Percentiles rank a stretch among this genome's conserved stretches.
phyloP scores from a whole-genome alignment of 208 protist genomes.

The Trypanosoma melophagium region DNA sequence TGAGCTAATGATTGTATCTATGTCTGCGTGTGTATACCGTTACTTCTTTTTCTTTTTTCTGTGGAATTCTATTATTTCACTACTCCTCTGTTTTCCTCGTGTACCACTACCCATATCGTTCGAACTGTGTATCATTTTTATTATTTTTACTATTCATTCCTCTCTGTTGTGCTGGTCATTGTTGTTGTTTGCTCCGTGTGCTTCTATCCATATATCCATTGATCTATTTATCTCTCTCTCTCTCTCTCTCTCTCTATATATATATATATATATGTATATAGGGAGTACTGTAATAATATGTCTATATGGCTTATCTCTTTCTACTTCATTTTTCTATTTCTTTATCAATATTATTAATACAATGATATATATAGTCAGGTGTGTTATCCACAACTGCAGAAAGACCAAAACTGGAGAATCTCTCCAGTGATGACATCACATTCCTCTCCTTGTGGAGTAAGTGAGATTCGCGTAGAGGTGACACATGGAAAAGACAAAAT shows the following conservation, averaged over 20 bases:
- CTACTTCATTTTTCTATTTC: constrained; percentile 1
- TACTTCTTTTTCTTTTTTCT: not conserved
- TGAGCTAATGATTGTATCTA: too few species aligned
- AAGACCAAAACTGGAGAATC: too few species aligned
- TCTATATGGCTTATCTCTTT: not conserved
- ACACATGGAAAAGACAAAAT: constrained; percentile 16
- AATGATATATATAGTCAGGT: not conserved
- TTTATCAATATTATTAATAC: not conserved
- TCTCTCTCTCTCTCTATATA: too few species aligned
- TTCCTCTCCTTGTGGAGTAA: not conserved
- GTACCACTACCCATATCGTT: not conserved
- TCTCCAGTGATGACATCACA: too few species aligned
- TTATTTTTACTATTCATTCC: not conserved
- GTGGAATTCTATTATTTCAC: not conserved
- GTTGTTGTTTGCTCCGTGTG: too few species aligned
- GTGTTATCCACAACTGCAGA: too few species aligned
- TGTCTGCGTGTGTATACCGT: not conserved
- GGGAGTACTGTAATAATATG: too few species aligned
- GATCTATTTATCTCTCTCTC: too few species aligned
- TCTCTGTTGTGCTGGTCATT: too few species aligned
- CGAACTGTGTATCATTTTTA: not conserved
- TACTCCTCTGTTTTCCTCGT: not conserved
- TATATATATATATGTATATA: too few species aligned
- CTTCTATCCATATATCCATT: too few species aligned
- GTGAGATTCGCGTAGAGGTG: constrained; percentile 21